Percentiles rank a stretch among this genome's conserved stretches.
These are phyloP conservation scores for Geotrichum aggregatum DNA, from an alignment of 1,139 yeast species.

Conservation along the genomic window DNA sequence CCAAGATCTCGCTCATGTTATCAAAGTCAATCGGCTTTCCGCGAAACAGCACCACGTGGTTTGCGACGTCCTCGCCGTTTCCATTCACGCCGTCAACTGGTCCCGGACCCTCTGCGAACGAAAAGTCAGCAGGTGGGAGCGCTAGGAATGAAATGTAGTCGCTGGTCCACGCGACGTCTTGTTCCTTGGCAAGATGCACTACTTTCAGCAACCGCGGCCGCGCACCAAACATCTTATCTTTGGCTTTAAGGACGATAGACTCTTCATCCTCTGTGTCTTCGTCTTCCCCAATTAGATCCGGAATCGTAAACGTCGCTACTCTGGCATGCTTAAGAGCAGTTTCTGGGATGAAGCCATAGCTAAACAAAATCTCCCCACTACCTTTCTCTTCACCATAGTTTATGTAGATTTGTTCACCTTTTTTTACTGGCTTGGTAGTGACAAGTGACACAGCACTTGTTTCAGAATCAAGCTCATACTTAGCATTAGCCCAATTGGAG, in stretches of 20 bases:
- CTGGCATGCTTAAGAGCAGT: constrained; percentile 24
- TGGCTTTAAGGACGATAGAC: constrained; percentile 21
- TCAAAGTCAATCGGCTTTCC: constrained; percentile 40
- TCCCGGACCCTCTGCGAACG: constrained; percentile 2
- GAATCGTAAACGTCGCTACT: constrained; percentile 24
- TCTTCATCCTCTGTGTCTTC: constrained; percentile 18
- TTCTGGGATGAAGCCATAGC: constrained; percentile 41
- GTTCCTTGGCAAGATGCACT: neutral
- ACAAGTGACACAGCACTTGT: constrained; percentile 30
- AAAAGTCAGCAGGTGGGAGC: constrained; percentile 12
- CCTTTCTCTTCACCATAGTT: constrained; percentile 40
- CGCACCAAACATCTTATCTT: constrained; percentile 17
- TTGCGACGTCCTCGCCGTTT: neutral
- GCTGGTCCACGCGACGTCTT: constrained; percentile 7
- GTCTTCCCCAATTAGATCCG: constrained; percentile 27
- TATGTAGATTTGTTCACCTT: constrained; percentile 35
- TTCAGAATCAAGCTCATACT: constrained; percentile 35
- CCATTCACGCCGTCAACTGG: neutral
- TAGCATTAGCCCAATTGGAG: constrained; percentile 31
- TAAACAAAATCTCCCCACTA: constrained; percentile 40
- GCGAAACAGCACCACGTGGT: constrained; percentile 11
- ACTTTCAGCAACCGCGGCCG: constrained; percentile 14
- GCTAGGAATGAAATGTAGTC: constrained; percentile 16
- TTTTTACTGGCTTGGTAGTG: constrained; percentile 13
- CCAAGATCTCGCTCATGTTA: constrained; percentile 43